Conservation (phyloP, 2,329 filamentous ascomycete genomes). For the Apiospora rasikravindrae region DNA sequence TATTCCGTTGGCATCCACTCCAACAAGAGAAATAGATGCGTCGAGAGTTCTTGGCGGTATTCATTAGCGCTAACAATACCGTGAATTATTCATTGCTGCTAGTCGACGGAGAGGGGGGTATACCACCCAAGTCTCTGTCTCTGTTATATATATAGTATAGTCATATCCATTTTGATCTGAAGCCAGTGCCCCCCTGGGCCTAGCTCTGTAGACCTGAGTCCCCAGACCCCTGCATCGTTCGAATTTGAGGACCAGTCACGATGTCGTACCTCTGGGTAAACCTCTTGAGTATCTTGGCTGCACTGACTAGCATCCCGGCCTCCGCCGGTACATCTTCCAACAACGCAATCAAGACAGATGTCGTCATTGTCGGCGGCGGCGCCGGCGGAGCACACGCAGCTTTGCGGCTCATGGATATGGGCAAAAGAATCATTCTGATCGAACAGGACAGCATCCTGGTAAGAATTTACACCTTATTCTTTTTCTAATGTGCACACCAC, state of each 20-base stretch:
- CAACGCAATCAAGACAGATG: neutral
- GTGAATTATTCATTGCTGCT: too few relatives aligned
- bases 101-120: too few relatives aligned
- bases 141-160: too few relatives aligned
- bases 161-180: neutral
- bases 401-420: conserved; percentile 11
- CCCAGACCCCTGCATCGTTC: neutral
- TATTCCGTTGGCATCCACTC: neutral
- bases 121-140: too few relatives aligned
- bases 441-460: neutral
- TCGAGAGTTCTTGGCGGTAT: neutral
- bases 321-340: neutral
- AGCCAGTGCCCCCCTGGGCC: too few relatives aligned
- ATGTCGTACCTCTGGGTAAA: neutral
- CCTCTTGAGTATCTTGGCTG: neutral
- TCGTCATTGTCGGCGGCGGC: neutral
- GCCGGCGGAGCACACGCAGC: neutral
- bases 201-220: too few relatives aligned
- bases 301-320: neutral
- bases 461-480: neutral
- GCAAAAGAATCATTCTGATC: neutral
- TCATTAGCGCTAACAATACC: too few relatives aligned
- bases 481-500: too few relatives aligned
- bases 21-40: neutral
- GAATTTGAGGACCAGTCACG: neutral